Conservation (phyloP, 2,329 filamentous ascomycete species). For the Karstenula rhodostoma region DNA sequence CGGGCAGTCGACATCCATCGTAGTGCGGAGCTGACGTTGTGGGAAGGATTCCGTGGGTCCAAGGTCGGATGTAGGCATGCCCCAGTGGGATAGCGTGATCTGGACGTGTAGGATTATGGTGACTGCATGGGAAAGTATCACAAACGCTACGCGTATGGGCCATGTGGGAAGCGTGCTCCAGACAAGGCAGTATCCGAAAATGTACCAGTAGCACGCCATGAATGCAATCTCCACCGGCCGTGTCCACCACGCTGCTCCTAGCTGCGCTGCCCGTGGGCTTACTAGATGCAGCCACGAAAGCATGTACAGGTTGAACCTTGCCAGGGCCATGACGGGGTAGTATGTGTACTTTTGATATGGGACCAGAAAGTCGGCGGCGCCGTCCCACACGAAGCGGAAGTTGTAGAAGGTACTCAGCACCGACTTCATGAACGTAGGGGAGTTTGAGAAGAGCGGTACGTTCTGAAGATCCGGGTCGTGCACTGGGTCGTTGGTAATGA, state of each 20-base stretch:
- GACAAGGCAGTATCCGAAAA: slow-evolving; percentile 84
- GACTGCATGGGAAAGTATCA: slow-evolving; percentile 81
- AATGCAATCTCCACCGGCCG: slow-evolving; percentile 80
- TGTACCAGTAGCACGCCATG: slow-evolving; percentile 82
- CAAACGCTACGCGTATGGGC: slow-evolving; percentile 74
- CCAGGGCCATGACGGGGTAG: slow-evolving; percentile 81
- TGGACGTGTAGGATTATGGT: slow-evolving; percentile 86
- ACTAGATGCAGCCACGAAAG: slow-evolving; percentile 82
- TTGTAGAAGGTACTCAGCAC: slow-evolving; percentile 86
- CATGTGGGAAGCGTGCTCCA: slow-evolving; percentile 76
- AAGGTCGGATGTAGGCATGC: slow-evolving; percentile 89
- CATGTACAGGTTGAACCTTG: slow-evolving; percentile 85
- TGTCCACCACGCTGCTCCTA: slow-evolving; percentile 84
- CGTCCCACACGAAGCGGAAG: slow-evolving; percentile 79
- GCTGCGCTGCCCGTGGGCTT: slow-evolving; percentile 72
- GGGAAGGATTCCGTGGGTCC: slow-evolving; percentile 86
- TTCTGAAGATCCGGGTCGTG: slow-evolving; percentile 60
- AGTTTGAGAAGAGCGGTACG: slow-evolving; percentile 87
- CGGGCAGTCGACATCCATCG: slow-evolving; percentile 92
- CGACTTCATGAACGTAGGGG: slow-evolving; percentile 77
- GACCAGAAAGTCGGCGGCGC: slow-evolving; percentile 73
- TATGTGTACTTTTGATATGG: slow-evolving; percentile 83
- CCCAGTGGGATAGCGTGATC: slow-evolving; percentile 91
- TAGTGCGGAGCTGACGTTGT: slow-evolving; percentile 89
- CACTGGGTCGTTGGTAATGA: slow-evolving; percentile 69